phyloP scores from a whole-genome alignment of 225 moss, liverwort and hornwort genomes.

The Marchantia paleacea region DNA sequence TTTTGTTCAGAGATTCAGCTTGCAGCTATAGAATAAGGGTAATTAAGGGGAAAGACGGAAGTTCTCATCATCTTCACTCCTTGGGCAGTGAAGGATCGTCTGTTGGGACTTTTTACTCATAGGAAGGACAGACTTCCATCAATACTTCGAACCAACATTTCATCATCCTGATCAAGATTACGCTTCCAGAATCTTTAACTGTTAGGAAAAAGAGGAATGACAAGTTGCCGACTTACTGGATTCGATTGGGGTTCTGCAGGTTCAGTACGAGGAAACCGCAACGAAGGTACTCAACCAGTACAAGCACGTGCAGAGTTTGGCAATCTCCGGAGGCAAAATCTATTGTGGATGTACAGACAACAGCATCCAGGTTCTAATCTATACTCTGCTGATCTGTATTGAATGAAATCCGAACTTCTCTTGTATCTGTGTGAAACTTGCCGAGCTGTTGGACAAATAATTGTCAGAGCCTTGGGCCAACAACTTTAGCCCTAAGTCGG shows the following conservation, averaged over 20 bases:
- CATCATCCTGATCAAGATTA: neutral
- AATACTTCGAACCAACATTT: neutral
- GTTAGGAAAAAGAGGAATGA: neutral
- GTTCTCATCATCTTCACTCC: no score
- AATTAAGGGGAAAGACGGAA: no score
- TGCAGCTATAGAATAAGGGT: no score
- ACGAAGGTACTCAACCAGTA: slow-evolving; percentile 36
- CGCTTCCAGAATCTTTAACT: neutral
- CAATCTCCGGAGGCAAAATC: slow-evolving; percentile 33
- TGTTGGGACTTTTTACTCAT: neutral
- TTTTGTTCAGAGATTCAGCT: no score
- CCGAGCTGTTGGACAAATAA: no score
- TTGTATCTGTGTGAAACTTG: no score
- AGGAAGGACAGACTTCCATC: neutral
- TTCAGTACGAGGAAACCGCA: slow-evolving; percentile 36
- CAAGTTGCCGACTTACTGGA: neutral
- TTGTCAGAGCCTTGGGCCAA: neutral
- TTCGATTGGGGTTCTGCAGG: slow-evolving; percentile 23
- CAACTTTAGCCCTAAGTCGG: neutral
- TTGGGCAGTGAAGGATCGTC: neutral
- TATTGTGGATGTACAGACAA: slow-evolving; percentile 50
- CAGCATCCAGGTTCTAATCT: slow-evolving; percentile 39
- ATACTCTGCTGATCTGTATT: neutral
- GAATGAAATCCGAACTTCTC: no score
- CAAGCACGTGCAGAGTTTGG: slow-evolving; percentile 47